Conservation (phyloP, 208 protist genomes). For the Naegleria gruberi region DNA sequence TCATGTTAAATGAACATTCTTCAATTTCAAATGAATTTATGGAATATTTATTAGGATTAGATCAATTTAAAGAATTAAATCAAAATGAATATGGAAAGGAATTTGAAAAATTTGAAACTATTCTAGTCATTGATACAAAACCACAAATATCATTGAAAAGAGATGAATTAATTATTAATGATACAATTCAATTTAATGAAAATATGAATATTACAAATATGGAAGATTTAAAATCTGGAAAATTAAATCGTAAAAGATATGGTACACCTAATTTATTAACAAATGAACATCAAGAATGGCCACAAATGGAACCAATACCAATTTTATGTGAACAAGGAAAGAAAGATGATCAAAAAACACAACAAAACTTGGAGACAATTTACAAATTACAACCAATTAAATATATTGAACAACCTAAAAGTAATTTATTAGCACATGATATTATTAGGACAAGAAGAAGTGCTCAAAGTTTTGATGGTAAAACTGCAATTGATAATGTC, state of each 20-base stretch:
- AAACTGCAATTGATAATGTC: not conserved
- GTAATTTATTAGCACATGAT: not conserved
- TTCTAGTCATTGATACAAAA: not conserved
- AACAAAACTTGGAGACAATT: not conserved
- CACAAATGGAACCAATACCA: not conserved
- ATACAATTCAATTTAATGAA: not conserved
- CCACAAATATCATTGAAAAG: not conserved
- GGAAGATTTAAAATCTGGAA: not conserved
- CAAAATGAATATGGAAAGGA: not conserved
- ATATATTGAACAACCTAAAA: not conserved
- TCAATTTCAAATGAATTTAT: not conserved
- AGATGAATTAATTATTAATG: not conserved
- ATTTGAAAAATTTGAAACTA: not conserved
- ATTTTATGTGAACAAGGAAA: not conserved
- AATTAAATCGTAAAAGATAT: not conserved
- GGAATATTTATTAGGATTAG: not conserved
- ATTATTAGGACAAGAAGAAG: constrained; percentile 4
- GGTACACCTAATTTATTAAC: not conserved
- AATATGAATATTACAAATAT: too few relatives aligned
- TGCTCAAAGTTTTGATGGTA: not conserved
- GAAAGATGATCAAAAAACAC: not conserved
- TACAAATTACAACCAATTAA: not conserved
- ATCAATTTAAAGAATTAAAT: not conserved
- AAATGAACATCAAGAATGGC: not conserved
- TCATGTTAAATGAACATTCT: not conserved